Base-by-base conservation (phyloP, 768 basidiomycete species). In the Leucocoprinus leucothites region DNA sequence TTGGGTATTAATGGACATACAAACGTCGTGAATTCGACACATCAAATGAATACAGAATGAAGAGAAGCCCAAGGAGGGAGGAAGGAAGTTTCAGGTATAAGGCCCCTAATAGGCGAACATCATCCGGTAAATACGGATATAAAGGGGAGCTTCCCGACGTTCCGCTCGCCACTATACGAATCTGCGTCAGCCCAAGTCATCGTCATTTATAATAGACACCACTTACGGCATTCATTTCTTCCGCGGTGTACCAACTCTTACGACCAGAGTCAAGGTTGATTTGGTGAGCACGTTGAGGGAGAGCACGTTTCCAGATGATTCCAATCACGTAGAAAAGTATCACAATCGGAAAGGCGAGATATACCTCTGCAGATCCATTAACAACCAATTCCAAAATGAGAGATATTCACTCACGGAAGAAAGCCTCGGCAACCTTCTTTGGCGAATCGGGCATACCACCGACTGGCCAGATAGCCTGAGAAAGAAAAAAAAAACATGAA, bases 211-310 rank as follows among this genome's bases (percentile, higher is more conserved):
- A 18, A 14, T 7, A 19, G 47, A 31, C 31, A 5, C 6, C 51
- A 64, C 65, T 11, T 61, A 73, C 72, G 55, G 66, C 65, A 44
- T 72, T 67, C 76, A 77, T 76, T 58, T 77, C 72, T 48, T 74
- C 73, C 2, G 69, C 75, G 4, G 75, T 77, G 25, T 75, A 64
- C 76, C 76, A 77, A 60, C 71, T 72, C 68, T 76, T 77, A 53
- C 76, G 74, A 41, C 74, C 75, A 58, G 75, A 69, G 50, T 77
- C 75, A 48, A 78, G 68, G 50, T 78, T 72, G 48, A 78, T 78
- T 41, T 75, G 67, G 28, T 65, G 58, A 0, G 71, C 67, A 1
- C 69, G 65, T 61, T 63, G 66, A 21, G 76, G 76, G 3, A 70
- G 61, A 6, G 67, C 72, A 24, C 73, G 66, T 59, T 78, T 76